Evolutionary conservation across 1,284 basidiomycete species (phyloP).

Genomic region (Cryptococcus hybrid): DNA sequence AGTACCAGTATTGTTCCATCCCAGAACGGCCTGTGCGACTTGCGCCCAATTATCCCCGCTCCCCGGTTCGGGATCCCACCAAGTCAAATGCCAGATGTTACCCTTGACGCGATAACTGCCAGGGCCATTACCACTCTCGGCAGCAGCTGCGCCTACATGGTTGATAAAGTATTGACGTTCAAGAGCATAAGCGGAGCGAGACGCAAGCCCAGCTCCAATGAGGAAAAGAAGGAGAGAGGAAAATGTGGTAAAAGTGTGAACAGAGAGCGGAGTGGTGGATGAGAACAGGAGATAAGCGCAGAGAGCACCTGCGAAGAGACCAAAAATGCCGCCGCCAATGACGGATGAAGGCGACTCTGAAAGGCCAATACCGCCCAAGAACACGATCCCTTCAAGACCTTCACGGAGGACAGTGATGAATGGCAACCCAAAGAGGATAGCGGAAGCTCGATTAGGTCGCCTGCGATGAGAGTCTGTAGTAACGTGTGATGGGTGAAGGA

Average conservation of each 20-base stretch:
- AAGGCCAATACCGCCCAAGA: constrained; percentile 69
- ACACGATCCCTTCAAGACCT: constrained; percentile 85
- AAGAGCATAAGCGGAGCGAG: constrained; percentile 67
- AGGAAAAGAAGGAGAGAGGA: constrained; percentile 83
- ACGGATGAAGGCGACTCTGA: constrained; percentile 21
- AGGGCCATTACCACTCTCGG: constrained; percentile 75
- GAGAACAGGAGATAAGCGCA: constrained; percentile 34
- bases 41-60: constrained; percentile 51
- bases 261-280: constrained; percentile 41
- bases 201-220: constrained; percentile 86
- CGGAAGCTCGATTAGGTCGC: constrained; percentile 18
- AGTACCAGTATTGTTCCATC: constrained; percentile 48
- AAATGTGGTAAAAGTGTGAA: constrained; percentile 71
- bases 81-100: constrained; percentile 80
- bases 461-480: background rate
- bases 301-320: constrained; percentile 66
- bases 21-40: constrained; percentile 28
- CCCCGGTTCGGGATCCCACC: constrained; percentile 66
- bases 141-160: constrained; percentile 65
- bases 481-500: constrained; percentile 2
- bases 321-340: constrained; percentile 60
- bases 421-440: constrained; percentile 75
- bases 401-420: constrained; percentile 85
- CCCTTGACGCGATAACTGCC: constrained; percentile 73
- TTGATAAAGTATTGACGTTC: constrained; percentile 64